These are phyloP conservation scores for Sporothrix dimorphospora DNA, from an alignment of 2,329 filamentous ascomycete species.

Conservation along the genomic window DNA sequence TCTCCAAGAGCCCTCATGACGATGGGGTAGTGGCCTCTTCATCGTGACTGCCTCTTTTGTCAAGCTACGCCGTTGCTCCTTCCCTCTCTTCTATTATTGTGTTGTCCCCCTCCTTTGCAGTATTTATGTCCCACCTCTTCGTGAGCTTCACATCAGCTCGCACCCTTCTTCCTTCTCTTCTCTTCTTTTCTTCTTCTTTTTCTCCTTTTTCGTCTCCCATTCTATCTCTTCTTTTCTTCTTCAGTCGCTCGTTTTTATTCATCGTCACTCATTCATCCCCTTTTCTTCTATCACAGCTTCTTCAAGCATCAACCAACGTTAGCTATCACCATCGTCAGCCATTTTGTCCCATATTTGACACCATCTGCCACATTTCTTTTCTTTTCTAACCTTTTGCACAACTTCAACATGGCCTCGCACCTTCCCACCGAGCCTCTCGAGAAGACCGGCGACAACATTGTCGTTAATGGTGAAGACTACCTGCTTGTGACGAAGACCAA, in stretches of 20 bases:
- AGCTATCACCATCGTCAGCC: neutral
- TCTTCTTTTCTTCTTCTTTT: neutral
- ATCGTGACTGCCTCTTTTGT: slow-evolving; percentile 8
- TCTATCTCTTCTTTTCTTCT: neutral
- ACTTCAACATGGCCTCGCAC: neutral
- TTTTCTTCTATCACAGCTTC: neutral
- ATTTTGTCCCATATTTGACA: neutral
- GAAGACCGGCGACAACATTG: neutral
- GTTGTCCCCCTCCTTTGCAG: neutral
- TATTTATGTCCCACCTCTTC: neutral
- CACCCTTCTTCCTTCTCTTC: neutral
- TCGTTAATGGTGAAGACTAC: neutral
- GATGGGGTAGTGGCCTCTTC: no score
- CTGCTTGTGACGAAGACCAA: neutral
- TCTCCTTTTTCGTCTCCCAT: neutral
- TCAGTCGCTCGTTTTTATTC: neutral
- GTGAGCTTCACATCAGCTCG: neutral
- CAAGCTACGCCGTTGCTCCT: neutral
- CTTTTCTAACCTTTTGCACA: neutral
- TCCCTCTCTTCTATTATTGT: neutral
- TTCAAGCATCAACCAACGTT: neutral
- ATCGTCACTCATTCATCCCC: neutral
- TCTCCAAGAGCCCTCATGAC: neutral
- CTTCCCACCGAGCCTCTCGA: neutral
- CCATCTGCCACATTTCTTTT: neutral